Conservation (phyloP, 495 filamentous ascomycete species). For the Friedmanniomyces simplex region DNA sequence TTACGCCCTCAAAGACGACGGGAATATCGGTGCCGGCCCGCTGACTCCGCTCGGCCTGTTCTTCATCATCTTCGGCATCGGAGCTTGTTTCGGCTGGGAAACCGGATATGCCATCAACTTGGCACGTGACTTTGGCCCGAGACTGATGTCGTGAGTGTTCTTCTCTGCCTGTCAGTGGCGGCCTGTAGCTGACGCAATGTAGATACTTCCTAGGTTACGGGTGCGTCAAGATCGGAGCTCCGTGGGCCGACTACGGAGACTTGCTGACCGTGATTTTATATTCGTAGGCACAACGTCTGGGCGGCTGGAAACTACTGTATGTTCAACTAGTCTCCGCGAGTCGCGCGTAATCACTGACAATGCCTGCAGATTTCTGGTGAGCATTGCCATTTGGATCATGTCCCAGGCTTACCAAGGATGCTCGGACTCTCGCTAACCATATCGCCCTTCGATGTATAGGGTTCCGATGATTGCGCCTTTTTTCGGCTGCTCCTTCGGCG, state of each 20-base stretch:
- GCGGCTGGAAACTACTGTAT: conserved; percentile 52
- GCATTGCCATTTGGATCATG: too few relatives aligned
- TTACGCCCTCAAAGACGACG: conserved; percentile 53
- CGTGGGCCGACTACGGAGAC: too few relatives aligned
- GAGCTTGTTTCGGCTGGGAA: conserved; percentile 59
- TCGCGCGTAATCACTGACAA: neutral
- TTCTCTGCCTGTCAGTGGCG: too few relatives aligned
- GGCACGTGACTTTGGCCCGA: conserved; percentile 56
- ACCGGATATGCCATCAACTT: conserved; percentile 56
- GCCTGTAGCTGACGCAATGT: too few relatives aligned
- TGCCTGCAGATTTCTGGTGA: neutral
- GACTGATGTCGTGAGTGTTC: conserved; percentile 41
- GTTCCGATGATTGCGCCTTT: conserved; percentile 49
- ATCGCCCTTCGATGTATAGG: neutral
- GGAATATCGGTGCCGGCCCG: conserved; percentile 25
- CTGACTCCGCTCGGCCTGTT: conserved; percentile 45
- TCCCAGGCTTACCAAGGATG: too few relatives aligned
- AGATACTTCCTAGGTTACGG: conserved; percentile 50
- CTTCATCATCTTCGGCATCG: conserved; percentile 58
- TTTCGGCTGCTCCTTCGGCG: conserved; percentile 47
- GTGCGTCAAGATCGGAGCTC: too few relatives aligned
- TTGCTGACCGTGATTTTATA: too few relatives aligned
- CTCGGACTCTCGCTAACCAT: too few relatives aligned
- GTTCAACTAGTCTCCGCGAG: conserved; percentile 29
- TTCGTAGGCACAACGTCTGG: conserved; percentile 43